A percentile compares a stretch with the other conserved stretches of the same genome.
Evolutionary conservation across 768 basidiomycete species (phyloP).

Genomic region (Trametes cinnabarina): DNA sequence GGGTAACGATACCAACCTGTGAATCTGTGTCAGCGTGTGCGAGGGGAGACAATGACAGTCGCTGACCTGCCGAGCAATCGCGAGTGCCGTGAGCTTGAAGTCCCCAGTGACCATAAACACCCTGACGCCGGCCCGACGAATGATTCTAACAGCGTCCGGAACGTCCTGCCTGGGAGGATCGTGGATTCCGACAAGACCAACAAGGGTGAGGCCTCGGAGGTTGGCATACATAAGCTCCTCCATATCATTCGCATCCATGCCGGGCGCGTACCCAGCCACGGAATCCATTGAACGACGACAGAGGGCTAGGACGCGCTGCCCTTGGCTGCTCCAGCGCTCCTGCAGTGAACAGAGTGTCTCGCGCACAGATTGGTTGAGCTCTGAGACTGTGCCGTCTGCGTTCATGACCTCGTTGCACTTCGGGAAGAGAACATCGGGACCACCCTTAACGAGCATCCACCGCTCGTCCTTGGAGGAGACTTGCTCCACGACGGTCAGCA

Average conservation of each 20-base stretch:
- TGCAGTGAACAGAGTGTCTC: slow-evolving; percentile 37
- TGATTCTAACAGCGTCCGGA: slow-evolving; percentile 47
- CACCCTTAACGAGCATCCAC: slow-evolving; percentile 55
- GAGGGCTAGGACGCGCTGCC: slow-evolving; percentile 62
- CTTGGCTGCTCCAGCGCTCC: slow-evolving; percentile 49
- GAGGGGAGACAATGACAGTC: slow-evolving; percentile 49
- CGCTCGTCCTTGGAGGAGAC: slow-evolving; percentile 24
- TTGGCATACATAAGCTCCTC: slow-evolving; percentile 43
- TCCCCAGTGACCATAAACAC: slow-evolving; percentile 67
- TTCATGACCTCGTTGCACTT: slow-evolving; percentile 36
- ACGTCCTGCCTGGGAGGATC: slow-evolving; percentile 61
- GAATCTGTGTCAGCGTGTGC: no score
- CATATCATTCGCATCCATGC: slow-evolving; percentile 41
- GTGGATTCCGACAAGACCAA: slow-evolving; percentile 58
- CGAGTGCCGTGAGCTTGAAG: slow-evolving; percentile 56
- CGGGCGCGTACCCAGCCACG: no score
- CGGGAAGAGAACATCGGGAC: slow-evolving; percentile 52
- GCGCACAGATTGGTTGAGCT: slow-evolving; percentile 32
- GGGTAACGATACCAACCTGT: slow-evolving; percentile 44
- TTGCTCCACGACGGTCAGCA: slow-evolving; percentile 43
- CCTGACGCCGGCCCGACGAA: slow-evolving; percentile 56
- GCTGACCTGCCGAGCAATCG: slow-evolving; percentile 64
- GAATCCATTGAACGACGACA: slow-evolving; percentile 44
- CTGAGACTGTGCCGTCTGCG: slow-evolving; percentile 33
- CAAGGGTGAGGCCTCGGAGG: slow-evolving; percentile 47